Percentiles rank a stretch among this genome's conserved stretches.
Conservation (phyloP, 345 rosid species). For the Bruguiera sexangula region DNA sequence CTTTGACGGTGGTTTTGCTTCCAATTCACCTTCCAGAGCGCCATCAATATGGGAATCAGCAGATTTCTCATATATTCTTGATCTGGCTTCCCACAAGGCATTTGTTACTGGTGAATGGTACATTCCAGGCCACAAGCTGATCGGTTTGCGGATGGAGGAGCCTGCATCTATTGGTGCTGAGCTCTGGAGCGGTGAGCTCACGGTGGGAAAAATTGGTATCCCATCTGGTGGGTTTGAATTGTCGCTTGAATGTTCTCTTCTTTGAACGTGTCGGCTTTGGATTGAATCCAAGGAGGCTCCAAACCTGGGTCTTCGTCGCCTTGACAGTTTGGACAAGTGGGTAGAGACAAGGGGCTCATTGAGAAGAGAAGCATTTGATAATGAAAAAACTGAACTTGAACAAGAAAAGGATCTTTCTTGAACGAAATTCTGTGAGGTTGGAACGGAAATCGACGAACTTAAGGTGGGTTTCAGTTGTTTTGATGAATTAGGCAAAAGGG, state of each 20-base stretch:
- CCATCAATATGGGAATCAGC: constrained; percentile 22
- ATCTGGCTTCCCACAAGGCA: constrained; percentile 90
- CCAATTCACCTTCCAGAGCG: constrained; percentile 28
- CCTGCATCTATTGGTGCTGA: constrained; percentile 70
- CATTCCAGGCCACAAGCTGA: constrained; percentile 96
- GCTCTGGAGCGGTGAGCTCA: constrained; percentile 14
- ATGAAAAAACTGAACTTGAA: constrained; percentile 6
- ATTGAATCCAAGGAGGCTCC: neutral
- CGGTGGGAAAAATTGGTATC: constrained; percentile 10
- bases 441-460: neutral
- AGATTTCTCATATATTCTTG: constrained; percentile 48
- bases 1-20: constrained; percentile 50
- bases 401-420: neutral
- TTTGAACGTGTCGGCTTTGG: constrained; percentile 8
- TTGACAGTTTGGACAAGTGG: constrained; percentile 12
- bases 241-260: constrained; percentile 26
- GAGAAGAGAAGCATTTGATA: neutral
- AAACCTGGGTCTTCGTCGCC: constrained; percentile 6
- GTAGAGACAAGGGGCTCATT: constrained; percentile 2
- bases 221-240: constrained; percentile 15
- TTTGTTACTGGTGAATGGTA: constrained; percentile 91
- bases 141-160: constrained; percentile 69
- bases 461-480: constrained; percentile 6
- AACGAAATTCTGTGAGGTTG: neutral
- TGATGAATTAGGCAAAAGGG: neutral